Percentiles rank a stretch among this genome's conserved stretches.
phyloP scores from a whole-genome alignment of 2,329 filamentous ascomycete genomes.

The Penicillium paneum region DNA sequence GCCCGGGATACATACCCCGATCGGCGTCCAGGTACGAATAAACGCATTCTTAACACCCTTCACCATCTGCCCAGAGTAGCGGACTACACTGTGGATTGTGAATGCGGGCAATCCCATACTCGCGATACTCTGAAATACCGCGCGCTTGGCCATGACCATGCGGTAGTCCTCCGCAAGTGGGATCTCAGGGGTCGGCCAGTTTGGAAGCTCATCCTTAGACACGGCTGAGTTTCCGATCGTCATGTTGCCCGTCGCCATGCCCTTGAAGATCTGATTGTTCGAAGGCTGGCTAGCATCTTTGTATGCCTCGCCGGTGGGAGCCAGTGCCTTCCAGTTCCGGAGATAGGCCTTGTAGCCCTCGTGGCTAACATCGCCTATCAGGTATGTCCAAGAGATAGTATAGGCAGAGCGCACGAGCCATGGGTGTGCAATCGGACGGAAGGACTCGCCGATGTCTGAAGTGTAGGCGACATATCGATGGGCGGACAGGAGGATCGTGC shows the following conservation, averaged over 20 bases:
- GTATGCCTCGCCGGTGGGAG: slow-evolving; percentile 60
- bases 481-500: slow-evolving; percentile 82
- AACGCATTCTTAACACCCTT: slow-evolving; percentile 74
- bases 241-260: slow-evolving; percentile 38
- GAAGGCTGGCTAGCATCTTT: slow-evolving; percentile 37
- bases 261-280: slow-evolving; percentile 31
- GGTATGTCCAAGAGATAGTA: slow-evolving; percentile 86
- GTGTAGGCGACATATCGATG: slow-evolving; percentile 98
- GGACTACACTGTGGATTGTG: slow-evolving; percentile 88
- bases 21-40: slow-evolving; percentile 81
- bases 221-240: slow-evolving; percentile 14
- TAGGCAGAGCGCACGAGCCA: slow-evolving; percentile 79
- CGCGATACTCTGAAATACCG: slow-evolving; percentile 83
- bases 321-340: slow-evolving; percentile 72
- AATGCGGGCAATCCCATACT: slow-evolving; percentile 93
- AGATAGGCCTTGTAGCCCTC: slow-evolving; percentile 95
- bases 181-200: slow-evolving; percentile 49
- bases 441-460: slow-evolving; percentile 92
- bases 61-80: slow-evolving; percentile 81
- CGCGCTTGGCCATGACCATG: slow-evolving; percentile 85
- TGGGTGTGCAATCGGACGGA: slow-evolving; percentile 87
- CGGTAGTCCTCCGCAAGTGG: slow-evolving; percentile 84
- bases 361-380: slow-evolving; percentile 83
- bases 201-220: slow-evolving; percentile 27
- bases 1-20: slow-evolving; percentile 64